Conservation (phyloP, 768 basidiomycete genomes). For the Lyophyllum shimeji region DNA sequence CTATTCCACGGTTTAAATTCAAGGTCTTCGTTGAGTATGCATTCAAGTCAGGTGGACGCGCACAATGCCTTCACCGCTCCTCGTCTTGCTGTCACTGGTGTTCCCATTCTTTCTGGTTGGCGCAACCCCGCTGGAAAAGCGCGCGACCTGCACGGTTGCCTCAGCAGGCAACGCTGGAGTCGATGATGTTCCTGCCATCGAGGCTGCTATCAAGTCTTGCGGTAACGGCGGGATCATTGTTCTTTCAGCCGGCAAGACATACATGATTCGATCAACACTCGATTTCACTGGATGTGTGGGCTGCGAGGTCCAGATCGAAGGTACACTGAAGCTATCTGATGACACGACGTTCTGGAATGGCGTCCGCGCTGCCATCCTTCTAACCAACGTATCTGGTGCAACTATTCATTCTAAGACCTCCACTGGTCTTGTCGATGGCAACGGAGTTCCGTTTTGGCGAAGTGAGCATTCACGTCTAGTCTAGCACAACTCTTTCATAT, state of each 20-base stretch:
- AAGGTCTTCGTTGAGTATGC: background rate
- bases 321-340: constrained; percentile 27
- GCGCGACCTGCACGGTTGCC: constrained; percentile 26
- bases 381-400: constrained; percentile 22
- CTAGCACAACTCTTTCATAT: background rate
- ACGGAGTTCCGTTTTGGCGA: constrained; percentile 28
- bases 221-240: constrained; percentile 31
- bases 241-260: constrained; percentile 25
- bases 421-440: constrained; percentile 29
- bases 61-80: constrained; percentile 3
- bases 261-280: constrained; percentile 25
- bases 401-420: constrained; percentile 28
- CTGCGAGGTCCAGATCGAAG: constrained; percentile 30
- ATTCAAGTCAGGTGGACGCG: background rate
- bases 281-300: constrained; percentile 27
- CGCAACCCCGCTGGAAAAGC: constrained; percentile 17
- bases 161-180: constrained; percentile 21
- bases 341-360: constrained; percentile 29
- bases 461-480: constrained; percentile 10
- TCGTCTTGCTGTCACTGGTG: constrained; percentile 5
- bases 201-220: constrained; percentile 27
- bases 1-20: background rate
- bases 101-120: background rate
- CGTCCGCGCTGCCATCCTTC: constrained; percentile 19
- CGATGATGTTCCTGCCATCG: constrained; percentile 31